Percentiles rank a stretch among this genome's conserved stretches.
phyloP scores from a whole-genome alignment of 1,284 basidiomycete species.

The Termitomyces sp. region DNA sequence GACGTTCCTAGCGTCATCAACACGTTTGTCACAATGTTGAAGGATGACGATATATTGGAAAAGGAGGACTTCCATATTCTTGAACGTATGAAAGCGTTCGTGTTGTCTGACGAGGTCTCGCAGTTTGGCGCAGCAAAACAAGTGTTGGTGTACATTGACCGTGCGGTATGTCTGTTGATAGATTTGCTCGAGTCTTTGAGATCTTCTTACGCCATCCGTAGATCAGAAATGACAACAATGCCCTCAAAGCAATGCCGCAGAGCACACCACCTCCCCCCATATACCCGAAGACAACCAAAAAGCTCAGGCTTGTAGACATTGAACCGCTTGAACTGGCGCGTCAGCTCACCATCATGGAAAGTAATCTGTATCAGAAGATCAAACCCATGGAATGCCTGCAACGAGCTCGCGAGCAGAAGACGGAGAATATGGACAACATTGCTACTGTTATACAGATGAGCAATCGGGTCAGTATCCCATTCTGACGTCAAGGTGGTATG shows the following conservation, averaged over 20 bases:
- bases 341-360: slow-evolving; percentile 93
- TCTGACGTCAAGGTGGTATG: background rate
- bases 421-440: slow-evolving; percentile 78
- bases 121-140: slow-evolving; percentile 68
- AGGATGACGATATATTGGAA: slow-evolving; percentile 76
- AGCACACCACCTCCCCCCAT: slow-evolving; percentile 69
- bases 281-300: slow-evolving; percentile 69
- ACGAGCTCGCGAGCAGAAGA: slow-evolving; percentile 70
- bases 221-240: slow-evolving; percentile 55
- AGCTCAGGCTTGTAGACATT: slow-evolving; percentile 82
- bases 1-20: slow-evolving; percentile 64
- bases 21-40: slow-evolving; percentile 76
- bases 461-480: slow-evolving; percentile 64
- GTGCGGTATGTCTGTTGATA: slow-evolving; percentile 44
- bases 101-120: slow-evolving; percentile 60
- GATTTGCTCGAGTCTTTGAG: background rate
- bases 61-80: slow-evolving; percentile 78
- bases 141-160: slow-evolving; percentile 67
- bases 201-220: slow-evolving; percentile 22
- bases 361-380: slow-evolving; percentile 83
- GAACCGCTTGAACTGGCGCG: slow-evolving; percentile 90
- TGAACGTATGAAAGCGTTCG: slow-evolving; percentile 74
- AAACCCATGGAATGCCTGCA: slow-evolving; percentile 88
- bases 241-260: slow-evolving; percentile 48
- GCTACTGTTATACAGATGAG: slow-evolving; percentile 88